Base-by-base conservation (phyloP, 2,329 filamentous ascomycete genomes). In the Daldinia sp. region DNA sequence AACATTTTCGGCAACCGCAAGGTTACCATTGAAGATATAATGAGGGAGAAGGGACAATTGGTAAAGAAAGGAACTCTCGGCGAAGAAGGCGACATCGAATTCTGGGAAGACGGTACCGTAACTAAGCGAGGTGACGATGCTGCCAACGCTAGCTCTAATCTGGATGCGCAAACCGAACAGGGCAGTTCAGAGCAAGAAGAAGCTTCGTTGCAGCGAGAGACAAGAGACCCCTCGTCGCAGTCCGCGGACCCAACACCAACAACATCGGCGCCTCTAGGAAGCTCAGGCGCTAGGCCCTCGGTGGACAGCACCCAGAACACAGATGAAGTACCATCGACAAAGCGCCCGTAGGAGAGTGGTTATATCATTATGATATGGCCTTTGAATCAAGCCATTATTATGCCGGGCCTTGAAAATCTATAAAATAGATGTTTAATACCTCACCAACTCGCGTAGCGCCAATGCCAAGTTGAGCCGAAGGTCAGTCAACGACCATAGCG, bases 41-140 rank as follows among this genome's bases (percentile, higher is more conserved):
- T 95, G 80, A 81, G 83, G 61, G 88, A 93, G 68, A 90, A 90
- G 73, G 94, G 94, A 4, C 85, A 88, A 67, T 78, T 91, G 1
- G 84, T 94, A 62, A 91, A 90, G 81, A 86, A 86, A 63, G 90
- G 92, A 15, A 86, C 85, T 25, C 74, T 94, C 29, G 87, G 90
- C 52, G 86, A 88, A 68, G 89, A 94, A 68, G 93, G 92, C n/a
- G 91, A 97, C 74, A 80, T 97, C 48, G 94, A 98, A 76, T 95
- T 97, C 70, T 97, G 93, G 90, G 90, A 91, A 27, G 92, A 96
- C 68, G 87, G 88, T 13, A 78, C 80, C 2, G 75, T 77, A n/a
- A 80, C 74, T 3, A 30, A 59, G 23, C 60, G 49, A 19, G 48
- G 52, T 8, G 37, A 30, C 15, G 51, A 13, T n/a, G 37, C 54